These are phyloP conservation scores for Stereocaulon alpinum DNA, from an alignment of 495 filamentous ascomycete genomes.

Conservation along the genomic window DNA sequence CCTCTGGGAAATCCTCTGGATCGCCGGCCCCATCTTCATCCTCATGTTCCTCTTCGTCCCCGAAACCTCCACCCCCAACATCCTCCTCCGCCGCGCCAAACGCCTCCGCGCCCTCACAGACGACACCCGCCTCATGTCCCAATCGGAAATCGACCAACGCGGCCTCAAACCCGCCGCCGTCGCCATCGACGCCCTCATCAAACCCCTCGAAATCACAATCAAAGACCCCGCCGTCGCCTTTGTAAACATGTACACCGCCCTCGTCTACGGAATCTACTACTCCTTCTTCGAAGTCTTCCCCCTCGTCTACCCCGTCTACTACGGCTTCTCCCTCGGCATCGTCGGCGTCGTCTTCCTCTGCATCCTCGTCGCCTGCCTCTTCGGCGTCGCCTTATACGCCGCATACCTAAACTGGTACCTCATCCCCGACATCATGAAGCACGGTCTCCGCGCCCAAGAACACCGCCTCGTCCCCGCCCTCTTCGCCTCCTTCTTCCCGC, in stretches of 20 bases:
- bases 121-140: slow-evolving; percentile 33
- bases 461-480: slow-evolving; percentile 45
- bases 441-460: slow-evolving; percentile 32
- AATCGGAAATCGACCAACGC: slow-evolving; percentile 42
- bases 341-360: slow-evolving; percentile 56
- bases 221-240: slow-evolving; percentile 51
- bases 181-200: slow-evolving; percentile 48
- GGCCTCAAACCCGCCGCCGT: slow-evolving; percentile 38
- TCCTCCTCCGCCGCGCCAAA: slow-evolving; percentile 46
- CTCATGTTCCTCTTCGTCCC: slow-evolving; percentile 44
- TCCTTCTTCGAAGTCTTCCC: slow-evolving; percentile 64
- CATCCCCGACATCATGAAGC: slow-evolving; percentile 36
- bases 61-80: slow-evolving; percentile 46
- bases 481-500: slow-evolving; percentile 40
- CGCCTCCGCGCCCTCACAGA: slow-evolving; percentile 41
- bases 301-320: slow-evolving; percentile 54
- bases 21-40: slow-evolving; percentile 39
- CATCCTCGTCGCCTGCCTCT: slow-evolving; percentile 45
- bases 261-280: slow-evolving; percentile 55
- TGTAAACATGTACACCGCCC: slow-evolving; percentile 47
- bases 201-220: slow-evolving; percentile 48
- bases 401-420: slow-evolving; percentile 42
- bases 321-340: slow-evolving; percentile 51
- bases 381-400: slow-evolving; percentile 43
- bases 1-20: slow-evolving; percentile 41